Evolutionary conservation across 2,329 filamentous ascomycete species (phyloP), one percentile per base, ranked within the genome.

Genomic region (Cladosporium sp.): DNA sequence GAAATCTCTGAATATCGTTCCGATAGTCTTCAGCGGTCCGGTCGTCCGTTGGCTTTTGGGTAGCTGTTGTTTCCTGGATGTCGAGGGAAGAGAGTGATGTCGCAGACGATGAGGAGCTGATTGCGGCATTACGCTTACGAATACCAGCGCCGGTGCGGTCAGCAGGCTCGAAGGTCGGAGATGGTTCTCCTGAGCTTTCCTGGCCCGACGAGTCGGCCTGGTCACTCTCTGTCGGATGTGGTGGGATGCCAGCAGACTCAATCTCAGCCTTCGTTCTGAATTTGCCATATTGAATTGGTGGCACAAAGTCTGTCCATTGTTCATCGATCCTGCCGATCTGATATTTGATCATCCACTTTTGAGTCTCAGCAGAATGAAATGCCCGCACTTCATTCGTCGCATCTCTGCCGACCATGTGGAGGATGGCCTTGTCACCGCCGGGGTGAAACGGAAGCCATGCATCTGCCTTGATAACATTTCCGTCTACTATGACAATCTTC

Each of bases 301-400:
- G 92, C 6, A 89, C 69, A 70, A 97, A 96, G 73, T 97, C 97
- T 62, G 79, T 78, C 94, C 94, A 99, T 61, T 78, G 79, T 30
- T 90, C 90, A 69, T 94, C 83, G 59, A 96, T 84, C 63, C 82
- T 83, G 45, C 94, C 94, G 68, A 97, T 91, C 63, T 90, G 86
- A 72, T 92, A 97, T 63, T 83, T 84, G 60, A 84, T 75, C 90
- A 97, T 97, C 66, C 84, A 84, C 60, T 85, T 74, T 66, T 84
- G 85, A 15, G 94, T 87, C 69, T 92, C 88, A 42, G 78, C 66
- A 1, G 93, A 97, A 74, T 99, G 94, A 34, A 97, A 97, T 90
- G 88, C 90, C 73, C 88, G 90, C 62, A 97, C 87, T 75, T 97
- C 94, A 73, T 97, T 92, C 11, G 93, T 97, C 52, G 91, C 93